A percentile compares a stretch with the other conserved stretches of the same genome.
Conservation (phyloP, 2,329 filamentous ascomycete species). For the Fusarium sp. region DNA sequence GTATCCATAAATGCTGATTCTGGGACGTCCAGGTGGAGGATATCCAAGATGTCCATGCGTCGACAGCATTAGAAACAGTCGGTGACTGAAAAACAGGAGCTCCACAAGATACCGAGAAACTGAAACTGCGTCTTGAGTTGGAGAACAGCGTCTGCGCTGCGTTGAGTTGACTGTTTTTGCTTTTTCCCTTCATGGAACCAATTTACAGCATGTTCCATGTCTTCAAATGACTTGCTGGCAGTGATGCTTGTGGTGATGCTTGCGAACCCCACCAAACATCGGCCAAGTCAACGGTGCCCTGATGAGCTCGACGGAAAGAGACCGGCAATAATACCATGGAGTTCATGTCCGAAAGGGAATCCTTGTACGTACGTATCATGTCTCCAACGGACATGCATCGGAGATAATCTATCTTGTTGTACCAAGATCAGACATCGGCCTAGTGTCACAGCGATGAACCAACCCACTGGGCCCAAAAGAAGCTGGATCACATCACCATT, state of each 20-base stretch:
- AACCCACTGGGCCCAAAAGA: not conserved
- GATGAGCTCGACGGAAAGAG: conserved; percentile 3
- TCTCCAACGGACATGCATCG: conserved; percentile 26
- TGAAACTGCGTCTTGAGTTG: conserved; percentile 2
- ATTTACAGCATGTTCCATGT: not conserved
- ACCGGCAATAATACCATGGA: not conserved
- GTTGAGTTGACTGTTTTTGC: not conserved
- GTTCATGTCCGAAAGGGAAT: not conserved
- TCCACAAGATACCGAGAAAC: conserved; percentile 6
- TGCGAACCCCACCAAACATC: conserved; percentile 6
- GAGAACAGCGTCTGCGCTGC: not conserved
- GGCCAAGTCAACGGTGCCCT: conserved; percentile 6
- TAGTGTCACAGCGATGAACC: conserved; percentile 6
- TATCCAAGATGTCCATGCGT: conserved; percentile 5
- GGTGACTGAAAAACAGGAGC: conserved; percentile 15
- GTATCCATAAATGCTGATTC: conserved; percentile 1
- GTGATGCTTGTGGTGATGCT: not conserved
- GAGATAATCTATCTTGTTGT: conserved; percentile 12
- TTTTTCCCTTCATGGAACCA: not conserved
- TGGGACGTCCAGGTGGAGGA: not conserved
- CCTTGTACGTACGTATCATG: conserved; percentile 1
- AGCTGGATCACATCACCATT: conserved; percentile 7
- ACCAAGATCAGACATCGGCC: conserved; percentile 15
- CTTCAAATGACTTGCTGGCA: conserved; percentile 12
- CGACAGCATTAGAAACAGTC: conserved; percentile 19